These are phyloP conservation scores for Xenosphaeropsis pyriputrescens DNA, from an alignment of 2,329 filamentous ascomycete genomes.

Conservation along the genomic window DNA sequence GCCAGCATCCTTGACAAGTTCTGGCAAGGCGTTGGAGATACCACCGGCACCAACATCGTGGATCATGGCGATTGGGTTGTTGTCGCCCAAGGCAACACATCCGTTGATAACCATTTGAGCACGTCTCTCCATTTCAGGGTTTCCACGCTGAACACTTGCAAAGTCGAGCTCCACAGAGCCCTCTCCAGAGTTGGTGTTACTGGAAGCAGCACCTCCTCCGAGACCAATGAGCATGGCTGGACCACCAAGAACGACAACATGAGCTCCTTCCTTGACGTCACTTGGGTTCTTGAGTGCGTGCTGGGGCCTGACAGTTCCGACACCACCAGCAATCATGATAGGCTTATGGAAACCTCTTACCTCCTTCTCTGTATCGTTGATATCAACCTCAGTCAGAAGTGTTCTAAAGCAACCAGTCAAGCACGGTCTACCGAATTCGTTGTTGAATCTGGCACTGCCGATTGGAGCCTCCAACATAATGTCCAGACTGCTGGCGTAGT, in stretches of 20 bases:
- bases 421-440: constrained; percentile 87
- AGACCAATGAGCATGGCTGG: constrained; percentile 97
- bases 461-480: constrained; percentile 98
- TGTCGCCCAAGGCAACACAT: constrained; percentile 67
- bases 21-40: constrained; percentile 67
- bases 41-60: constrained; percentile 96
- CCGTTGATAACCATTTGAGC: constrained; percentile 98
- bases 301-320: constrained; percentile 81
- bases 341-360: constrained; percentile 93
- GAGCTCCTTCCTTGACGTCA: constrained; percentile 73
- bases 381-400: constrained; percentile 54
- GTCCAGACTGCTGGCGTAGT: constrained; percentile 87
- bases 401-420: constrained; percentile 87
- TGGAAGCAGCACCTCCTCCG: constrained; percentile 88
- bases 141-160: constrained; percentile 91
- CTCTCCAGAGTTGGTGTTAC: constrained; percentile 77
- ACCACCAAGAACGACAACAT: constrained; percentile 83
- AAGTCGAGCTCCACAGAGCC: constrained; percentile 89
- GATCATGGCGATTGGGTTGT: constrained; percentile 91
- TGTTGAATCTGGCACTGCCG: constrained; percentile 90
- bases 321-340: constrained; percentile 93
- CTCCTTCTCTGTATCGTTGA: constrained; percentile 43
- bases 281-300: constrained; percentile 75
- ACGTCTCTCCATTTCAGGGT: constrained; percentile 88
- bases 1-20: constrained; percentile 83